Base-by-base conservation (phyloP, 257 asterid species). In the Nemophila menziesii region DNA sequence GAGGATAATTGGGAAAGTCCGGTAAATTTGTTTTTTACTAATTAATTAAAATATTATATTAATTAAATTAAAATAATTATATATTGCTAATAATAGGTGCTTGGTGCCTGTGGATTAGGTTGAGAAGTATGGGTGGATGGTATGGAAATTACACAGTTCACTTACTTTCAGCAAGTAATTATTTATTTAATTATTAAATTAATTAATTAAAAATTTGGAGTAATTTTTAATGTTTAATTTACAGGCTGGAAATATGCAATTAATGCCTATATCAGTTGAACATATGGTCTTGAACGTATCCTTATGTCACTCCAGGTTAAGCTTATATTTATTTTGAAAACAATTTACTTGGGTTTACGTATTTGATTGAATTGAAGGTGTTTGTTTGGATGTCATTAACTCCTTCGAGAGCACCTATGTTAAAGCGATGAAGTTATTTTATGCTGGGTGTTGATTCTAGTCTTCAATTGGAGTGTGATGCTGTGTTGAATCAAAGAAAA, bases 41-140 rank as follows among this genome's bases (percentile, higher is more conserved):
- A 17, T 43, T 11, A 20, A 38, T 21, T 60, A 13, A 50, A 13
- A n/a, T n/a, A n/a, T n/a, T n/a, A n/a, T n/a, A n/a, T n/a, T n/a
- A n/a, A n/a, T n/a, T n/a, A n/a, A n/a, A n/a, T n/a, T n/a, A n/a
- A n/a, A n/a, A n/a, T n/a, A n/a, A n/a, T n/a, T n/a, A n/a, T n/a
- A n/a, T n/a, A n/a, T n/a, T n/a, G n/a, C 61, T 58, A 44, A 67
- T 61, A 47, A 54, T 60, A 89, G 98, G 98, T 90, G 62, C 81
- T 90, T 67, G 98, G 98, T 62, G 98, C 98, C 46, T 90, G 98
- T 96, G 98, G 98, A 54, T 64, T 90, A 79, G 98, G 98, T 60
- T 90, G 98, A 96, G 98, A 90, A 70, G 63, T 90, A 43, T 90
- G 98, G 98, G 81, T 90, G 96, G 98, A 90, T 55, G 98, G 98